Evolutionary conservation across 2,329 filamentous ascomycete genomes (phyloP), one percentile per base, ranked within the genome.

Genomic region (Madurella fahalii): DNA sequence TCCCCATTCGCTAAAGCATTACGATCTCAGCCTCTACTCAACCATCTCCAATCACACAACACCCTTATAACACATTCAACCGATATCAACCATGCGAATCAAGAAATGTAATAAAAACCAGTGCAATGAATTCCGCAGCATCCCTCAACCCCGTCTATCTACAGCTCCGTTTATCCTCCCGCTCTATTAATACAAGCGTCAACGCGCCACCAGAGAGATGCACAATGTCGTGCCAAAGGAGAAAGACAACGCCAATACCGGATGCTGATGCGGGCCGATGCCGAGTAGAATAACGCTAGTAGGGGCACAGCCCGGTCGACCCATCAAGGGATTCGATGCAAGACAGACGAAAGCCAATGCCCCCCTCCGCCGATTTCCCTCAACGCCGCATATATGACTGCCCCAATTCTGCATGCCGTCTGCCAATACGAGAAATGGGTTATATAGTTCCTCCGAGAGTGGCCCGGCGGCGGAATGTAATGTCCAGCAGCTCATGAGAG

Each of bases 341-440:
- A n/a, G 39, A 44, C 15, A 44, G 11, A 4, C 4, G 34, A 40
- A 31, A 45, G 20, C 31, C 7, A 2, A 30, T 18, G 18, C 15
- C 13, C 34, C 25, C 11, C 2, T 9, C 18, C 45, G 31, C 17
- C 9, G 11, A 15, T 37, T 37, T 18, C 34, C 40, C 16, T 12
- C 15, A 15, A 54, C 52, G 47, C 52, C 52, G 42, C 42, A 50
- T 47, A 11, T 37, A 37, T 37, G 9, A 53, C n/a, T 2, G 17
- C 12, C 32, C 46, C 46, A 2, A 12, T 16, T 32, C 39, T 25
- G 37, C 40, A 47, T 44, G 46, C 31, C 45, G 25, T 32, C 34
- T 47, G 32, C 51, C 40, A 43, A 44, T 44, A 44, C 32, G 43
- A 34, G 12, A 34, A 42, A 43, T 20, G 34, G 34, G n/a, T n/a